Conservation (phyloP, 148 eudicot genomes). For the Chenopodium formosanum region DNA sequence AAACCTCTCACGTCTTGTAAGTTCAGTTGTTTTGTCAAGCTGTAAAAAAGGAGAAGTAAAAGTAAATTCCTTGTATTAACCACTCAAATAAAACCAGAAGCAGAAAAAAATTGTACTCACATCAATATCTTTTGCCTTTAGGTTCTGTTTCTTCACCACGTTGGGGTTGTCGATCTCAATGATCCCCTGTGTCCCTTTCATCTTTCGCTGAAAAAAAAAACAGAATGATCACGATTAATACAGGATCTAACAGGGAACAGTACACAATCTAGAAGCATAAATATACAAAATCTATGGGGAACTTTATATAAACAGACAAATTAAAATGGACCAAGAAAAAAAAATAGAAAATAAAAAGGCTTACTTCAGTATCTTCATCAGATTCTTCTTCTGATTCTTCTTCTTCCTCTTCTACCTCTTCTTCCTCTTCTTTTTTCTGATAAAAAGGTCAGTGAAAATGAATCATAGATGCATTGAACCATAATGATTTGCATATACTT, state of each 20-base stretch:
- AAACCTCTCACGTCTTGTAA: conserved; percentile 94
- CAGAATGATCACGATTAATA: conserved; percentile 9
- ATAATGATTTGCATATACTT: background rate
- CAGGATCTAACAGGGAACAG: conserved; percentile 3
- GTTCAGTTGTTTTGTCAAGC: conserved; percentile 84
- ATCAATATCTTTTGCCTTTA: conserved; percentile 83
- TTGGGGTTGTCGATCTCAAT: conserved; percentile 92
- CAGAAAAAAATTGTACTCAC: conserved; percentile 42
- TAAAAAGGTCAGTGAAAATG: conserved; percentile 11
- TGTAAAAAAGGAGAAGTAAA: conserved; percentile 32
- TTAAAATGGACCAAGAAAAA: background rate
- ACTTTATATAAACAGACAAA: background rate
- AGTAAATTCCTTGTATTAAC: background rate
- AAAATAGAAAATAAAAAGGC: background rate
- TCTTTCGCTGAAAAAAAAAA: conserved; percentile 44
- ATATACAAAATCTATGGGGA: background rate
- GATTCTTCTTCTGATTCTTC: conserved; percentile 66
- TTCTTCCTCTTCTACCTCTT: conserved; percentile 46
- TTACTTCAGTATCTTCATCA: conserved; percentile 60
- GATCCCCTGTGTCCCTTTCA: conserved; percentile 77
- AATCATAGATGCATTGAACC: background rate
- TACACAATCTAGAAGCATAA: conserved; percentile 1
- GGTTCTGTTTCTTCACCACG: conserved; percentile 69
- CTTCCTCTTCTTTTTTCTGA: conserved; percentile 60
- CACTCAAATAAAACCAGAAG: background rate